Evolutionary conservation across 2,329 filamentous ascomycete genomes (phyloP), one percentile per base, ranked within the genome.

Genomic region (Drechslera avenae): DNA sequence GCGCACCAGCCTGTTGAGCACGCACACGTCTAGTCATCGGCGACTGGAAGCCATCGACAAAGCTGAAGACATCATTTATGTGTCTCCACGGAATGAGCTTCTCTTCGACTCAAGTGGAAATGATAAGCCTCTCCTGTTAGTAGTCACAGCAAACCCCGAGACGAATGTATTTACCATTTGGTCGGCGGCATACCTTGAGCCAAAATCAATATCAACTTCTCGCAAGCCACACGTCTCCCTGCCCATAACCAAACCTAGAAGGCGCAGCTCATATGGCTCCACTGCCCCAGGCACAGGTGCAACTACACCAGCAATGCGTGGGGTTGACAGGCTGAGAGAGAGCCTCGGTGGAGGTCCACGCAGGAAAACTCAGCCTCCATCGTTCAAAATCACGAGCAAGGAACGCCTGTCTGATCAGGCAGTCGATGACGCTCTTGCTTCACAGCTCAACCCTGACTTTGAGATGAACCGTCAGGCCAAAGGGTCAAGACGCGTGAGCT

Each of bases 401-500:
- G 69, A 71, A 36, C 57, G 65, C 18, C 59, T 72, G 10, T 68
- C 69, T 31, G 69, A 73, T 28, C 69, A 75, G 46, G 71, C 69
- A 32, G 76, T 78, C 14, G 78, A 80, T 55, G 75, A 77, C 46
- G 75, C 68, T 6, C 77, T 81, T 63, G 76, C 76, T 9, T 79
- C 77, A 5, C 78, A 78, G 42, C 72, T 81, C 46, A 79, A 81
- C 51, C 78, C 78, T 14, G 78, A 79, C 42, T 79, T 73, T 42
- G 73, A 75, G 33, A 66, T 71, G 47, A 77, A 81, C 26, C 79
- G 81, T 21, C 79, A 81, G 39, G 80, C 81, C 14, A 82, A 81
- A 56, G 81, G 84, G 35, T 85, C 83, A n/a, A 85, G 94, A 35
- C 85, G 94, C 42, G 88, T 97, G 19, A 99, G 94, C 76, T 97